Evolutionary conservation across 2,329 filamentous ascomycete species (phyloP).

Genomic region (Diaporthe sp.): DNA sequence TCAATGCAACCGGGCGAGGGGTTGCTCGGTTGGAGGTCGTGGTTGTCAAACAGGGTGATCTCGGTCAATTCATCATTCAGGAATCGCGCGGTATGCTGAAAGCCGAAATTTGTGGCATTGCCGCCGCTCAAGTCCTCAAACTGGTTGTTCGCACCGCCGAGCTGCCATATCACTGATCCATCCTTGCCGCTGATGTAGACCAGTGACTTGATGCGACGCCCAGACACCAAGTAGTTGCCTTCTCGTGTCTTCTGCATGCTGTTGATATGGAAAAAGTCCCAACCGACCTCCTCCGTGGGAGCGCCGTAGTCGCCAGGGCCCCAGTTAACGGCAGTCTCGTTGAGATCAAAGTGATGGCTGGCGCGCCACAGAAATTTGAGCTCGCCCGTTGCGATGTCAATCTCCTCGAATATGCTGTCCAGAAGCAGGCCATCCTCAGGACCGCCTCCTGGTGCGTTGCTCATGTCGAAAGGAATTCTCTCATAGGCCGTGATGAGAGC

Average conservation of each 20-base stretch:
- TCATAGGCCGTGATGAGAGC: constrained; percentile 55
- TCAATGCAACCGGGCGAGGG: constrained; percentile 34
- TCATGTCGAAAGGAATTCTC: constrained; percentile 44
- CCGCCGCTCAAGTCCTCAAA: constrained; percentile 53
- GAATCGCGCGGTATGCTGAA: constrained; percentile 60
- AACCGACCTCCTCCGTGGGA: constrained; percentile 48
- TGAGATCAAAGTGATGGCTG: constrained; percentile 47
- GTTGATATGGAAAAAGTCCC: constrained; percentile 71
- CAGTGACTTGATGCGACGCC: constrained; percentile 52
- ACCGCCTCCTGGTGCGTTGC: constrained; percentile 42
- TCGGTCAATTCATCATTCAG: constrained; percentile 50
- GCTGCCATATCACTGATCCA: constrained; percentile 62
- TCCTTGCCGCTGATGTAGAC: constrained; percentile 59
- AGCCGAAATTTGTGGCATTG: constrained; percentile 56
- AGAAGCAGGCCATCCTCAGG: constrained; percentile 46
- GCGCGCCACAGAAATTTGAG: constrained; percentile 64
- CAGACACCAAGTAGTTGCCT: constrained; percentile 68
- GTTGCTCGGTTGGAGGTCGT: constrained; percentile 45
- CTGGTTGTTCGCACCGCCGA: constrained; percentile 62
- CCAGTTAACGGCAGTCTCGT: constrained; percentile 40
- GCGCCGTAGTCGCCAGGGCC: constrained; percentile 36
- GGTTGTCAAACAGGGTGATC: constrained; percentile 64
- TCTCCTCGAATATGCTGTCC: constrained; percentile 57
- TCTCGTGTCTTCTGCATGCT: constrained; percentile 63
- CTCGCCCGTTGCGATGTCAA: constrained; percentile 62